Conservation (phyloP, 2,329 filamentous ascomycete species). For the Simplicillium sp. region DNA sequence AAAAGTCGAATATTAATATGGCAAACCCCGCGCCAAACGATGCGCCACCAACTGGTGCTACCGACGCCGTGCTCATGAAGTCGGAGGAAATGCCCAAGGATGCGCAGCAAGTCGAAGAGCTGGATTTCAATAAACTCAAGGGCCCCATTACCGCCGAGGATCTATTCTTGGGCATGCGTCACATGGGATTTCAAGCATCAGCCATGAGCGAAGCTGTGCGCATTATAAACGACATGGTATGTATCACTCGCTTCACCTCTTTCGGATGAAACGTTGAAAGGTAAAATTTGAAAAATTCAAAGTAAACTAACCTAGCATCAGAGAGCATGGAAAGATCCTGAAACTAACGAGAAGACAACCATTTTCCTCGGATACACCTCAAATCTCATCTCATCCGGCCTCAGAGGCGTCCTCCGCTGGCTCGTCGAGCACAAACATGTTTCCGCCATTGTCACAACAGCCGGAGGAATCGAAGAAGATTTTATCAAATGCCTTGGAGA, state of each 20-base stretch:
- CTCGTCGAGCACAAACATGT: conserved; percentile 89
- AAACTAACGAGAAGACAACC: conserved; percentile 71
- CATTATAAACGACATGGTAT: conserved; percentile 94
- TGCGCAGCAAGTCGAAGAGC: conserved; percentile 74
- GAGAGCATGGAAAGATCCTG: conserved; percentile 73
- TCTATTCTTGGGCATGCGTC: conserved; percentile 68
- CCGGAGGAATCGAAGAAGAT: conserved; percentile 92
- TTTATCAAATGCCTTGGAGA: conserved; percentile 96
- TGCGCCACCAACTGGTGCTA: conserved; percentile 51
- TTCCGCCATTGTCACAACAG: conserved; percentile 88
- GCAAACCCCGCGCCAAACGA: conserved; percentile 13
- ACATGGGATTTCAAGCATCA: conserved; percentile 67
- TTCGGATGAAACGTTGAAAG: too few species aligned
- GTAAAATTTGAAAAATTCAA: conserved; percentile 3
- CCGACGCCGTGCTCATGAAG: conserved; percentile 73
- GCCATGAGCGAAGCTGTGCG: conserved; percentile 78
- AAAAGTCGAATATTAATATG: too few species aligned
- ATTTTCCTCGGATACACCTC: conserved; percentile 97
- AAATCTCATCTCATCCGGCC: conserved; percentile 92
- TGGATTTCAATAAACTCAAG: conserved; percentile 82
- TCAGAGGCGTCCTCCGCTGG: conserved; percentile 85
- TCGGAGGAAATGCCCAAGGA: conserved; percentile 74
- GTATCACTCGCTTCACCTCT: too few species aligned
- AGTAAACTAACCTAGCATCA: conserved; percentile 15
- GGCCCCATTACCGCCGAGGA: conserved; percentile 77